Evolutionary conservation across 495 filamentous ascomycete species (phyloP), one percentile per base, ranked within the genome.

Genomic region (Lasiosphaeria hispida): DNA sequence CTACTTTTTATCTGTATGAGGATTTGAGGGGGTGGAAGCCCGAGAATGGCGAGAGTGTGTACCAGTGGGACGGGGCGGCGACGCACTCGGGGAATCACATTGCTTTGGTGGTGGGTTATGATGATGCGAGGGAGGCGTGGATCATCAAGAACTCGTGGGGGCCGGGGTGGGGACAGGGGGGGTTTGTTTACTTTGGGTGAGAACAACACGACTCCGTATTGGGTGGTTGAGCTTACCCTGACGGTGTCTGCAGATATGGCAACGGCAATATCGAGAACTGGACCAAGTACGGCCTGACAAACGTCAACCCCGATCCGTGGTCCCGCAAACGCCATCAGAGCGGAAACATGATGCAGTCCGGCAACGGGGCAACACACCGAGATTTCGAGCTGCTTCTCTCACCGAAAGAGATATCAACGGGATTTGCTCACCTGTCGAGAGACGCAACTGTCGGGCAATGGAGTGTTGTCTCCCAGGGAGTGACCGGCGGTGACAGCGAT

Each of bases 121-220:
- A 63, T 35, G 63, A 63, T 13, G 44, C 34, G 10, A 60, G 34
- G 45, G 39, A 57, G 57, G 60, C 57, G 30, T 66, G 63, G 60
- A 55, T 66, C 7, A 39, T 66, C 35, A 66, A 66, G 54, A 66
- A 66, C 37, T 66, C 63, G 4, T 66, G 63, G 63, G 63, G 63
- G 0, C 8, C 39, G 19, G 36, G 43, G 1, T 63, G 60, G 60
- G 60, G 60, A 3, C 11, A 54, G 1, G 33, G 48, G 10, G 60
- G 63, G 34, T 66, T 60, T 58, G 60, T 56, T 58, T 63, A 63
- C 33, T 52, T 66, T 63, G 60, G 37, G 63, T 66, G 35, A 39
- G 63, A 4, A 14, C 11, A 1, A 15, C 13, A 35, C 3, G 0
- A n/a, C 14, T 0, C 2, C 6, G n/a, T 18, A 35, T 0, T 30